phyloP scores from a whole-genome alignment of 2,329 filamentous ascomycete genomes.

The Leptoxyphium fumago region DNA sequence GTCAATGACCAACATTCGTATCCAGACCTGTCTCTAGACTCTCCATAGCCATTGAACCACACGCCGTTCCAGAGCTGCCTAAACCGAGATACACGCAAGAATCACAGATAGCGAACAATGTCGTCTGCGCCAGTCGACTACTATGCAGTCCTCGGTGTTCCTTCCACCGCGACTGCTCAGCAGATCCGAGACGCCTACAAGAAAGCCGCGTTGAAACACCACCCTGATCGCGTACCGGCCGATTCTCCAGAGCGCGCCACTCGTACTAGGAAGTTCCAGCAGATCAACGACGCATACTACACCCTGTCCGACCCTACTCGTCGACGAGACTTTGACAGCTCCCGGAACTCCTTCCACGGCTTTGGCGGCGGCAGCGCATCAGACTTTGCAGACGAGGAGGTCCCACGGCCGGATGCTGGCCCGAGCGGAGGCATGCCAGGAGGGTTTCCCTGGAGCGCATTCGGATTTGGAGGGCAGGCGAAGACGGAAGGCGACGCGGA shows the following conservation, averaged over 20 bases:
- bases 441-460: slow-evolving; percentile 65
- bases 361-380: slow-evolving; percentile 28
- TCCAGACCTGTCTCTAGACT: too few relatives aligned
- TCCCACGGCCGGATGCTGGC: slow-evolving; percentile 25
- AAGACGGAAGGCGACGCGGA: slow-evolving; percentile 28
- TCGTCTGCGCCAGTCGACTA: not conserved
- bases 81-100: too few relatives aligned
- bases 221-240: slow-evolving; percentile 76
- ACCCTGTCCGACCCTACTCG: slow-evolving; percentile 68
- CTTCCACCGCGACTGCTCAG: slow-evolving; percentile 56
- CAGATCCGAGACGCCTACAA: slow-evolving; percentile 95
- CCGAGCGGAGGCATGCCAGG: slow-evolving; percentile 23
- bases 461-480: slow-evolving; percentile 41
- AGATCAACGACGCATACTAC: slow-evolving; percentile 87
- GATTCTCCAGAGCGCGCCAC: slow-evolving; percentile 68
- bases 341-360: slow-evolving; percentile 44
- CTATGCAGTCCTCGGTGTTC: slow-evolving; percentile 20
- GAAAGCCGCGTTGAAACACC: slow-evolving; percentile 70
- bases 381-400: slow-evolving; percentile 35
- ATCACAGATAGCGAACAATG: not conserved
- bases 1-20: too few relatives aligned
- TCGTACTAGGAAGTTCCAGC: slow-evolving; percentile 79
- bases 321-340: slow-evolving; percentile 70
- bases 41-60: too few relatives aligned
- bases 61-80: too few relatives aligned